Base-by-base conservation (phyloP, 1,284 basidiomycete genomes). In the Ustanciosporium gigantosporum region DNA sequence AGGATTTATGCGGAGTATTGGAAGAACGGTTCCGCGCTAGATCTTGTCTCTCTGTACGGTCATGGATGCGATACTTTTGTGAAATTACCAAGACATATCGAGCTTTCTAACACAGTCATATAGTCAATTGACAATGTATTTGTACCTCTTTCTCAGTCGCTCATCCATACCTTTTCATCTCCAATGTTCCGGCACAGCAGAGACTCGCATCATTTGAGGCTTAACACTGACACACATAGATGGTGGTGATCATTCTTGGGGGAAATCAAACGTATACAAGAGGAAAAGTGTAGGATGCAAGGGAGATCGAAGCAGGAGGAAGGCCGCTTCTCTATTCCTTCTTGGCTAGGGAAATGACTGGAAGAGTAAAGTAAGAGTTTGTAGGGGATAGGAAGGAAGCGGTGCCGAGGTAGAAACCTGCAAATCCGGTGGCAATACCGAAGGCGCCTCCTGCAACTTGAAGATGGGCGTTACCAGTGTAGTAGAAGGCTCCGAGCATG, bases 1-100 rank as follows among this genome's bases (percentile, higher is more conserved):
- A 83, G 84, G 59, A 78, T 91, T 41, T 91, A 91, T 72, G 86
- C 88, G 20, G 85, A 61, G 32, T 74, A 72, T 47, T 73, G 60
- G 60, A 64, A 64, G 50, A 64, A 64, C 23, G 47, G 46, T 6
- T 47, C 43, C 8, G 46, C 53, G 35, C 34, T 57, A 19, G 51
- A 61, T 36, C 27, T 51, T 36, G 53, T 58, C 15, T 41, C 44
- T 17, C 25, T 51, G 34, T 61, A 46, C 31, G 50, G 55, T 11
- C 53, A 62, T 52, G 71, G 72, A 3, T 74, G 72, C 36, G 72
- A 74, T 25, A 68, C 72, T 3, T 74, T 70, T 41, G 61, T 74
- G 40, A 64, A 60, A 25, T 35, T 73, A 34, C 66, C 67, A 13
- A 57, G 58, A 19, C 60, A 70, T 22, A 68, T 72, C 25, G 68